Evolutionary conservation across 73 alveolate genomes (phyloP).

Genomic region (Paraurostyla sp.): DNA sequence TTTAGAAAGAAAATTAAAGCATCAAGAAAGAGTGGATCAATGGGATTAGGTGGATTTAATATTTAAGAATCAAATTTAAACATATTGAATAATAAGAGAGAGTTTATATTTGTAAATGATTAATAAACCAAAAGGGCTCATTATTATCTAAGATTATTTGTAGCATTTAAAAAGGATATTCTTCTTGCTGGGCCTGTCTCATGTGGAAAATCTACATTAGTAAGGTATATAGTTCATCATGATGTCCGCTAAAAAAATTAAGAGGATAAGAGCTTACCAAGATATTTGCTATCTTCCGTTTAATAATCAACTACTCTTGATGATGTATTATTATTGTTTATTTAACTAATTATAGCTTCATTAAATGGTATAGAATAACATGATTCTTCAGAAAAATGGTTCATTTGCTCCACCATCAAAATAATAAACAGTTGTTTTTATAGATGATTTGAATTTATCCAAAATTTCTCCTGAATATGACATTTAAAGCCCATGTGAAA

Average conservation of each 20-base stretch:
- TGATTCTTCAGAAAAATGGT: conserved; percentile 18
- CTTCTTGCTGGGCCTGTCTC: conserved; percentile 15
- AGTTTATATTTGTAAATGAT: background rate
- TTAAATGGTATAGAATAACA: background rate
- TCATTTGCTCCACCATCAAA: conserved; percentile 19
- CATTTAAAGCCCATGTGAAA: background rate
- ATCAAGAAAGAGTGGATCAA: too few relatives aligned
- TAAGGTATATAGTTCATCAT: background rate
- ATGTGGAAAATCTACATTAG: background rate
- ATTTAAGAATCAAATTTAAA: background rate
- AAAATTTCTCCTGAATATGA: conserved; percentile 14
- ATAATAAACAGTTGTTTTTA: background rate
- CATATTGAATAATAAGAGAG: background rate
- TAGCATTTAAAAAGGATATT: background rate
- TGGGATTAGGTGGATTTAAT: background rate
- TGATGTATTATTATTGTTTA: too few relatives aligned
- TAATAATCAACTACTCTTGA: conserved; percentile 16
- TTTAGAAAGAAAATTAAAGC: conserved; percentile 8
- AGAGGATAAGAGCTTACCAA: background rate
- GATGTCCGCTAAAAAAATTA: background rate
- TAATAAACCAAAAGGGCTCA: background rate
- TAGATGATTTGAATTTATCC: background rate
- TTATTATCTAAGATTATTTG: background rate
- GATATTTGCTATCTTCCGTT: background rate
- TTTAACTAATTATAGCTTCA: too few relatives aligned